These are phyloP conservation scores for Crithidia brevicula DNA, from an alignment of 208 protist genomes.

Conservation along the genomic window DNA sequence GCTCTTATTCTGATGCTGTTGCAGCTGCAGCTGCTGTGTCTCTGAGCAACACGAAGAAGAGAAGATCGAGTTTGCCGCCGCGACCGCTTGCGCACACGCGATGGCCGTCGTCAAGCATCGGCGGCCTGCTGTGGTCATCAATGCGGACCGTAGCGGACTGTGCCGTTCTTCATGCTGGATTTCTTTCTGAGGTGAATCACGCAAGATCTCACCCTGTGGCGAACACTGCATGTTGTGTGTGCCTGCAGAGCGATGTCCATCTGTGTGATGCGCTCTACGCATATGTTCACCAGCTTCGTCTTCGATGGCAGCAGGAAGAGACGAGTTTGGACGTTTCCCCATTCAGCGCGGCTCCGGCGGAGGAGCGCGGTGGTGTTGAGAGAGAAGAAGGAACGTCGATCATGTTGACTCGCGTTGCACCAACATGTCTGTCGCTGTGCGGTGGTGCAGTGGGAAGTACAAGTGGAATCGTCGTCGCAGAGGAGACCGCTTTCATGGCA, in stretches of 20 bases:
- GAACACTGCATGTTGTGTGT: conserved; percentile 5
- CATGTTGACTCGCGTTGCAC: conserved; percentile 11
- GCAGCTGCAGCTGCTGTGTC: too few species aligned
- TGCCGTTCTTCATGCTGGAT: neutral
- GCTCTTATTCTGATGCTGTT: too few species aligned
- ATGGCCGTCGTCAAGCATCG: conserved; percentile 10
- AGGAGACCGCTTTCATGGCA: conserved; percentile 19
- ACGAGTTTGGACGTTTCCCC: neutral
- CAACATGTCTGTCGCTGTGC: conserved; percentile 19
- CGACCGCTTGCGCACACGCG: neutral
- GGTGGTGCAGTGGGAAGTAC: conserved; percentile 21
- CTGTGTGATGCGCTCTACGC: conserved; percentile 8
- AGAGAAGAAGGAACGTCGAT: neutral
- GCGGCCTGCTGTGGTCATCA: conserved; percentile 17
- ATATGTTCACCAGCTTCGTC: neutral
- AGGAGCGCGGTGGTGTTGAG: neutral
- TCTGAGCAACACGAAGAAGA: too few species aligned
- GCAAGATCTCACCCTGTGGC: neutral
- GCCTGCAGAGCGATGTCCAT: conserved; percentile 17
- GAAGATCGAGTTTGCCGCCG: neutral
- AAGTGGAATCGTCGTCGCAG: conserved; percentile 12
- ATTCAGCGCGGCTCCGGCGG: too few species aligned
- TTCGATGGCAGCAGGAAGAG: neutral
- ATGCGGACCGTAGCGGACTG: conserved; percentile 19
- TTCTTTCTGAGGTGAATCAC: too few species aligned